These are phyloP conservation scores for Penicillium coffeae DNA, from an alignment of 495 filamentous ascomycete species.

Conservation along the genomic window DNA sequence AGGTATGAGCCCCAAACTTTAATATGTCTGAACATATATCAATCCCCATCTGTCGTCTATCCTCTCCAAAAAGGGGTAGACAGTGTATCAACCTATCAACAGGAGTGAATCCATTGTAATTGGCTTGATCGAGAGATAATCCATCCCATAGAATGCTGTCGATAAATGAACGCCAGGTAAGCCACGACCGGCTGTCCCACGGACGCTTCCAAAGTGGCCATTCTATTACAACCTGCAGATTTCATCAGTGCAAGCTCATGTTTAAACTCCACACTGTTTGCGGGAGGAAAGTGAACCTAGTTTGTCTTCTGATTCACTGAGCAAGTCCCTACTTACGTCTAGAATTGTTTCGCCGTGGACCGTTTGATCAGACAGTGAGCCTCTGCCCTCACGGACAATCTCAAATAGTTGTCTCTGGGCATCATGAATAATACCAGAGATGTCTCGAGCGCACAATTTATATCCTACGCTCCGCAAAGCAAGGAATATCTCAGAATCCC, in stretches of 20 bases:
- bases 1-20: constrained; percentile 1
- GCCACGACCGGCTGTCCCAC: constrained; percentile 5
- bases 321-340: constrained; percentile 4
- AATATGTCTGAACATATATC: constrained; percentile 7
- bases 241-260: background rate
- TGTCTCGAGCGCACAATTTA: background rate
- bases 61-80: constrained; percentile 1
- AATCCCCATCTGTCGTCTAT: constrained; percentile 2
- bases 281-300: no score
- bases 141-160: constrained; percentile 1
- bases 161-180: constrained; percentile 7
- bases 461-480: background rate
- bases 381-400: constrained; percentile 1
- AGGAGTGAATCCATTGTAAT: constrained; percentile 1
- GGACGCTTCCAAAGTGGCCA: constrained; percentile 1
- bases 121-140: background rate
- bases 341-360: background rate
- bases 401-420: background rate
- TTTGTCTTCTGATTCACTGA: background rate
- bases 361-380: constrained; percentile 1
- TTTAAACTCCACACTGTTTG: no score
- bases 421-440: background rate
- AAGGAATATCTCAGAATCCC: constrained; percentile 2
- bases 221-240: constrained; percentile 1
- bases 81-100: background rate